These are phyloP conservation scores for Colletotrichum tamarilloi DNA, from an alignment of 2,329 filamentous ascomycete species.

Conservation along the genomic window DNA sequence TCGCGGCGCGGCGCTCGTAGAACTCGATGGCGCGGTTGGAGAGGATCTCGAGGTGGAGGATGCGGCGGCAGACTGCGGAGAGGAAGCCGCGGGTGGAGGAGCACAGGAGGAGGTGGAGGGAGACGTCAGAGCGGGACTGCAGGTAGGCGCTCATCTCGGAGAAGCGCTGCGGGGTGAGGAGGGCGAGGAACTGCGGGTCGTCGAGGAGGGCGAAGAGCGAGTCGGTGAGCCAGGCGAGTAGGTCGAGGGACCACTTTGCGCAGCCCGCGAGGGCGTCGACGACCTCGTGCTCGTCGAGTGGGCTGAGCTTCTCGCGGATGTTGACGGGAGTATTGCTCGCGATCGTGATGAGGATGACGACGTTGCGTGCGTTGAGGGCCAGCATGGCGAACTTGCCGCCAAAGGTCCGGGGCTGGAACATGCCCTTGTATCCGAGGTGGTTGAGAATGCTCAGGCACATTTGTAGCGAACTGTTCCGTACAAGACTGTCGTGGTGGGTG, in stretches of 20 bases:
- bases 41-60: conserved; percentile 66
- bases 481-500: conserved; percentile 75
- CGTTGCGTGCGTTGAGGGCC: conserved; percentile 79
- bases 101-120: conserved; percentile 74
- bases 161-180: conserved; percentile 60
- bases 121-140: conserved; percentile 65
- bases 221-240: conserved; percentile 73
- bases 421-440: conserved; percentile 78
- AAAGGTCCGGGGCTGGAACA: conserved; percentile 70
- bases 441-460: conserved; percentile 83
- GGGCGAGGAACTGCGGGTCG: conserved; percentile 61
- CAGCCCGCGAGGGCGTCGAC: conserved; percentile 79
- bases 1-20: conserved; percentile 54
- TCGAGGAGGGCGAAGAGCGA: conserved; percentile 66
- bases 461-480: conserved; percentile 79
- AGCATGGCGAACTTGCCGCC: conserved; percentile 80
- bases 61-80: conserved; percentile 73
- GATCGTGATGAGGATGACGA: conserved; percentile 73
- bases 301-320: conserved; percentile 66
- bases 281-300: conserved; percentile 77
- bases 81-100: conserved; percentile 81
- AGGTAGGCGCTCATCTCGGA: conserved; percentile 63
- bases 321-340: conserved; percentile 66
- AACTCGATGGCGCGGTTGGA: conserved; percentile 61
- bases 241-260: conserved; percentile 81